phyloP scores from a whole-genome alignment of 768 basidiomycete genomes.

The Xerocomus brunneocitrinus region DNA sequence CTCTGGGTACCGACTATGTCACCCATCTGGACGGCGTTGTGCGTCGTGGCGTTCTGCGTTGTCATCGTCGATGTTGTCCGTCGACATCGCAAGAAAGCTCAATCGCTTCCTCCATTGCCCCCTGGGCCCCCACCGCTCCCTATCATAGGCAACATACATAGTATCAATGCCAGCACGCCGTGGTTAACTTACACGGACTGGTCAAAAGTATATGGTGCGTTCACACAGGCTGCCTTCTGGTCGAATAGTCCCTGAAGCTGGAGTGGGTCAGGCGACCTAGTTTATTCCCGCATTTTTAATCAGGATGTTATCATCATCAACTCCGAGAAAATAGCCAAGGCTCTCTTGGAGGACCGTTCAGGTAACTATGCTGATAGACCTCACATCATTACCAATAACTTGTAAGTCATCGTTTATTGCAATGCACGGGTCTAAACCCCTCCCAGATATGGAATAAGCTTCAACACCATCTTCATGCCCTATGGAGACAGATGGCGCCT shows the following conservation, averaged over 20 bases:
- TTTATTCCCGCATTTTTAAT: constrained; percentile 11
- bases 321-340: constrained; percentile 9
- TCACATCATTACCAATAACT: constrained; percentile 7
- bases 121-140: constrained; percentile 1
- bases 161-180: constrained; percentile 4
- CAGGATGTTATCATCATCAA: constrained; percentile 13
- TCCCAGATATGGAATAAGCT: constrained; percentile 14
- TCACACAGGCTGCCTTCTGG: neutral
- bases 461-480: constrained; percentile 11
- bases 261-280: constrained; percentile 6
- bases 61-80: neutral
- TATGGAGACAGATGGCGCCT: constrained; percentile 20
- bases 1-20: neutral
- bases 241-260: neutral
- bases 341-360: constrained; percentile 18
- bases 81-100: neutral
- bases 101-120: neutral
- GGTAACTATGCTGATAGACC: constrained; percentile 19
- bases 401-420: constrained; percentile 2
- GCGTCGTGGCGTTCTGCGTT: neutral
- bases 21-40: neutral
- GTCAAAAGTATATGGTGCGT: constrained; percentile 9
- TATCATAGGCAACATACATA: constrained; percentile 15
- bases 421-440: neutral
- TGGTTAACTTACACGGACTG: constrained; percentile 16